phyloP scores from a whole-genome alignment of 2,329 filamentous ascomycete genomes.

The Fusarium circinatum region DNA sequence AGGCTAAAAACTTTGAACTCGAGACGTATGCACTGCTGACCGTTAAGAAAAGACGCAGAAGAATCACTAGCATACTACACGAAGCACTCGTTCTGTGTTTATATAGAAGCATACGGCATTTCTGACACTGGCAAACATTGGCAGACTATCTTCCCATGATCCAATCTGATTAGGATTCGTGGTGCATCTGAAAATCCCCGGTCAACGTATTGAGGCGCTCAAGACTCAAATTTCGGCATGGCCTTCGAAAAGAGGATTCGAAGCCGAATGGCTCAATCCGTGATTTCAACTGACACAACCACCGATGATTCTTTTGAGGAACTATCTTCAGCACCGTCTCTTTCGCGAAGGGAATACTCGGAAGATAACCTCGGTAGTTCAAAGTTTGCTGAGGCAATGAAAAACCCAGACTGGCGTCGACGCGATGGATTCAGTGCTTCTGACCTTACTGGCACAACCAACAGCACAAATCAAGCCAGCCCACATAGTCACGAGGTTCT shows the following conservation, averaged over 20 bases:
- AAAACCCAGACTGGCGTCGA: constrained; percentile 51
- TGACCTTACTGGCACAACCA: constrained; percentile 7
- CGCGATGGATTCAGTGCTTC: constrained; percentile 18
- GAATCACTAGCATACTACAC: not conserved
- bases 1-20: not conserved
- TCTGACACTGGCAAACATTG: not conserved
- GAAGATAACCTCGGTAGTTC: constrained; percentile 34
- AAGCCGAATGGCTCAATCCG: not conserved
- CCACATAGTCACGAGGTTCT: not conserved
- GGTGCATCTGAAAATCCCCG: not conserved
- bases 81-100: not conserved
- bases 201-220: not conserved
- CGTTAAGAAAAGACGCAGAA: not conserved
- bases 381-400: constrained; percentile 48
- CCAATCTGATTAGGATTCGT: not conserved
- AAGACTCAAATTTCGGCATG: constrained; percentile 11
- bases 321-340: not conserved
- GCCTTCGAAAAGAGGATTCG: constrained; percentile 11
- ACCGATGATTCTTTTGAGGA: constrained; percentile 29
- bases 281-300: constrained; percentile 2
- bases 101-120: not conserved
- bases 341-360: constrained; percentile 17
- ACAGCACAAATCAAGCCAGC: not conserved
- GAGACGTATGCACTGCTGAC: not conserved
- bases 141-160: not conserved